Evolutionary conservation across 305 asterid species (phyloP).

Genomic region (Solanum chacoense): DNA sequence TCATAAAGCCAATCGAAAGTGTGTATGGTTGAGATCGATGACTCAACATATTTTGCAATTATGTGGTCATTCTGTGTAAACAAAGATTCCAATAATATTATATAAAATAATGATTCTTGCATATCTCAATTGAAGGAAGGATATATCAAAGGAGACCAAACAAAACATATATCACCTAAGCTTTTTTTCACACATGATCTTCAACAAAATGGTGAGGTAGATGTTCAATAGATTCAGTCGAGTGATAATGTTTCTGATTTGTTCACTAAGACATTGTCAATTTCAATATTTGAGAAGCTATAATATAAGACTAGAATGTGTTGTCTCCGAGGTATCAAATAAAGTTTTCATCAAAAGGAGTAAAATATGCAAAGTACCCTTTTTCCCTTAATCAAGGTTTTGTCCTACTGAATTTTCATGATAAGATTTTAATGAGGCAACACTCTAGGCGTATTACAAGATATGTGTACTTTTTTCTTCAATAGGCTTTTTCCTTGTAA

Average conservation of each 20-base stretch:
- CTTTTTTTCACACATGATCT: no score
- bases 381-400: not conserved
- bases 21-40: not conserved
- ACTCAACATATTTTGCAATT: not conserved
- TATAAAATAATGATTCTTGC: not conserved
- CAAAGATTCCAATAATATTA: not conserved
- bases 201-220: not conserved
- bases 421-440: not conserved
- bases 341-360: not conserved
- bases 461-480: not conserved
- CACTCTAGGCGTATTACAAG: not conserved
- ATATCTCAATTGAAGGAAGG: not conserved
- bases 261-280: not conserved
- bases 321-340: not conserved
- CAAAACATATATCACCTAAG: not conserved
- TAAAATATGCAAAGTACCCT: not conserved
- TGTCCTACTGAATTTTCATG: not conserved
- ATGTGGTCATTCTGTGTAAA: not conserved
- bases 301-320: not conserved
- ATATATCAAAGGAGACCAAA: not conserved
- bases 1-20: not conserved
- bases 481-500: not conserved
- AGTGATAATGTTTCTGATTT: not conserved
- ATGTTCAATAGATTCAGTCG: not conserved
- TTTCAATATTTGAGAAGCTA: not conserved